Evolutionary conservation across 2,329 filamentous ascomycete species (phyloP).

Genomic region (Trichoderma harzianum): DNA sequence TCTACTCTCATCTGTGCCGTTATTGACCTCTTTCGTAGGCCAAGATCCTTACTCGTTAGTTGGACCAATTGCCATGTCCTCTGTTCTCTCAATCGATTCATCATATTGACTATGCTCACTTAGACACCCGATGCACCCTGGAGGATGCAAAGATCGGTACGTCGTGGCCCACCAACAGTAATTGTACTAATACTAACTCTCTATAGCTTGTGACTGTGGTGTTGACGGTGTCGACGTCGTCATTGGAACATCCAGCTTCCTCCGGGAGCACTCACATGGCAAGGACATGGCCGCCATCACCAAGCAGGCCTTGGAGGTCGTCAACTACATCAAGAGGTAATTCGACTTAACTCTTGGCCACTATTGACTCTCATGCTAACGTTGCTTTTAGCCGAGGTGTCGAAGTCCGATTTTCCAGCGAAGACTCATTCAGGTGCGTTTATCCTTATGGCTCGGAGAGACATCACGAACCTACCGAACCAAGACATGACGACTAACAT

Average conservation of each 20-base stretch:
- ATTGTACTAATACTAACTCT: neutral
- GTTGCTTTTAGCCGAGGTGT: constrained; percentile 23
- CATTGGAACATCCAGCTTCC: constrained; percentile 78
- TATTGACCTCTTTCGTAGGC: constrained; percentile 1
- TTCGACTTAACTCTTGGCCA: neutral
- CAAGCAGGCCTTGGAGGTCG: constrained; percentile 78
- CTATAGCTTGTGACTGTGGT: neutral
- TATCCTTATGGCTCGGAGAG: neutral
- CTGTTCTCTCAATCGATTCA: neutral
- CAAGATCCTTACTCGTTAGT: constrained; percentile 33
- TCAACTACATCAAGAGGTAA: constrained; percentile 79
- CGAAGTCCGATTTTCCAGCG: constrained; percentile 48
- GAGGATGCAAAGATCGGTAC: neutral
- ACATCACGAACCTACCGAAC: too few relatives aligned
- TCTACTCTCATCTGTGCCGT: neutral
- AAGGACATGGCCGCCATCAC: constrained; percentile 79
- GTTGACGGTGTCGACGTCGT: constrained; percentile 79
- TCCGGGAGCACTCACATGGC: constrained; percentile 82
- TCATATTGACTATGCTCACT: neutral
- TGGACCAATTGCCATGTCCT: neutral
- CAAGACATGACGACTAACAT: neutral
- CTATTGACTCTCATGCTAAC: neutral
- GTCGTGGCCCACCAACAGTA: neutral
- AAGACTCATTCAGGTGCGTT: constrained; percentile 60
- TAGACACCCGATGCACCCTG: neutral